phyloP scores from a whole-genome alignment of 768 basidiomycete species.

The Boletus sp. region DNA sequence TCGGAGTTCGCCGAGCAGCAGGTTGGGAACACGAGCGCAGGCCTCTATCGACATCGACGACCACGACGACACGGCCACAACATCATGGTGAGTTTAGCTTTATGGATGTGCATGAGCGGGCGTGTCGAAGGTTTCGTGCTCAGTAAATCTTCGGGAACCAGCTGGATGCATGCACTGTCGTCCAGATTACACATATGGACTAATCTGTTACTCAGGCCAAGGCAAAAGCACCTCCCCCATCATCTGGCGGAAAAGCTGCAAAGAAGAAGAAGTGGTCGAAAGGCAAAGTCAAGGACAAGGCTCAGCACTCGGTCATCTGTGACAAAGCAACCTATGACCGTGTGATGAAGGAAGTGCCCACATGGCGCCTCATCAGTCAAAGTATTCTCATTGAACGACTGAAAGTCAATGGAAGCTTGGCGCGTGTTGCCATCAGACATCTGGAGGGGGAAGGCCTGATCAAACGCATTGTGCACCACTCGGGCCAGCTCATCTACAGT shows the following conservation, averaged over 20 bases:
- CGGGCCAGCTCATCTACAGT: constrained; percentile 95
- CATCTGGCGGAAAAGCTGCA: constrained; percentile 78
- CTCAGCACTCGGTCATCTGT: constrained; percentile 90
- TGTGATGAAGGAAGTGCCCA: constrained; percentile 97
- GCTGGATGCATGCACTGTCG: constrained; percentile 22
- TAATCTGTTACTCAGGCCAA: constrained; percentile 55
- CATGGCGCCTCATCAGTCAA: constrained; percentile 98
- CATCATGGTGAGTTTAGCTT: constrained; percentile 29
- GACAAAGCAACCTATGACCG: constrained; percentile 93
- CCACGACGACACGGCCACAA: constrained; percentile 21
- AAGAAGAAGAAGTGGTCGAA: constrained; percentile 99
- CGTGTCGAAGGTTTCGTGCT: neutral
- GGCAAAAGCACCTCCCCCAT: constrained; percentile 63
- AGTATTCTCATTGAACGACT: constrained; percentile 97
- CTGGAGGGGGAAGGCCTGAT: constrained; percentile 92
- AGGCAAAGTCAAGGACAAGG: constrained; percentile 99
- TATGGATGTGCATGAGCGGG: neutral
- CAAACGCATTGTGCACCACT: constrained; percentile 96
- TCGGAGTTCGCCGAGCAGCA: constrained; percentile 20
- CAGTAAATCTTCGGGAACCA: constrained; percentile 4
- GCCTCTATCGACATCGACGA: constrained; percentile 19
- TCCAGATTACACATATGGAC: constrained; percentile 17
- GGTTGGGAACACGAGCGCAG: neutral
- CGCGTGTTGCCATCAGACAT: constrained; percentile 86
- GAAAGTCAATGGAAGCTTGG: constrained; percentile 94